These are phyloP conservation scores for Rubia yunnanensis DNA, from an alignment of 257 asterid genomes.

Conservation along the genomic window DNA sequence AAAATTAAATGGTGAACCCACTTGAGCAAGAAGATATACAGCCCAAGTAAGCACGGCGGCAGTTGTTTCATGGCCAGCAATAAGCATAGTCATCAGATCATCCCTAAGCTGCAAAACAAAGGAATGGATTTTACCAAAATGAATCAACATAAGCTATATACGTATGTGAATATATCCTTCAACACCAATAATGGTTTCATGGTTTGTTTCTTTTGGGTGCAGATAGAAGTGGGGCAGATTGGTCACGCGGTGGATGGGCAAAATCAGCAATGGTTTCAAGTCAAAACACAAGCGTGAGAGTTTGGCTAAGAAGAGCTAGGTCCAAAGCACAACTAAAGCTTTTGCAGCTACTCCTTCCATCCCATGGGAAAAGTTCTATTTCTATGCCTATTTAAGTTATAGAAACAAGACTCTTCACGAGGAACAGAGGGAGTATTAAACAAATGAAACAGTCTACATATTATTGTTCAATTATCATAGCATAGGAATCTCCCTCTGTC, in stretches of 20 bases:
- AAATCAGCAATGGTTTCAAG: neutral
- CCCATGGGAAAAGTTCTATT: neutral
- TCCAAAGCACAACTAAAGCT: neutral
- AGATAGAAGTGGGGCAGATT: neutral
- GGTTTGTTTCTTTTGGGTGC: neutral
- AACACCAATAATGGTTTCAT: neutral
- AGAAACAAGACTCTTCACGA: too few species aligned
- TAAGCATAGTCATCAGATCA: constrained; percentile 97
- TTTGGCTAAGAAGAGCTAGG: neutral
- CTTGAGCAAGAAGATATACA: constrained; percentile 84
- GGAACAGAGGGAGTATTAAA: too few species aligned
- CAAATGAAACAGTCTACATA: neutral
- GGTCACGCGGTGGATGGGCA: neutral
- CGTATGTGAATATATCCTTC: neutral
- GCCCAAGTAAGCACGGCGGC: constrained; percentile 99
- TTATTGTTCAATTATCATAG: neutral
- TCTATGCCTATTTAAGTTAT: neutral
- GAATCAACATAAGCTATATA: neutral
- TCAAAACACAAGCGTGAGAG: neutral
- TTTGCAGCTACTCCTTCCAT: neutral
- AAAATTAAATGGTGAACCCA: constrained; percentile 16
- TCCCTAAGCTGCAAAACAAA: constrained; percentile 66
- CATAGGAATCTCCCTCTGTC: too few species aligned
- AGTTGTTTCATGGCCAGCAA: constrained; percentile 98
- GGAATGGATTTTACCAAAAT: neutral